Base-by-base conservation (phyloP, 139 green algal species). In the Chlorella sp. region DNA sequence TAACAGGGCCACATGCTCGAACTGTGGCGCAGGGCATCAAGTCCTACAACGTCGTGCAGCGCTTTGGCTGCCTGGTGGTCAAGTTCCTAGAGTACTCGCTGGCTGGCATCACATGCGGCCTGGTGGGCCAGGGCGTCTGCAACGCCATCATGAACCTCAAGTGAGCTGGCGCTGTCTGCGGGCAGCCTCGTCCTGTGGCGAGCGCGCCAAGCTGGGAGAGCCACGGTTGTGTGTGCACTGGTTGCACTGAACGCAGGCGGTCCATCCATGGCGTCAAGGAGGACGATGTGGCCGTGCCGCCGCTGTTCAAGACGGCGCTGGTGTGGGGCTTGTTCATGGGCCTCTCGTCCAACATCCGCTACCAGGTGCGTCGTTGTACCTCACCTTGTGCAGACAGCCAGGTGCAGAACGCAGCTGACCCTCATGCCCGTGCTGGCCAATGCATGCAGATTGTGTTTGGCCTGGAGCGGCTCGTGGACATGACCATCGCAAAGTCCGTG, bases 311-410 rank as follows among this genome's bases (percentile, higher is more conserved):
- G 65, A 96, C 93, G 2, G 90, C 88, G 0, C 85, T 97, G 42
- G 88, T 94, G 61, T 97, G 93, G 93, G 94, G 89, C 49, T 70
- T 96, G 29, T 98, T 98, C 88, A 98, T 98, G 95, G 93, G 91
- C 33, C 69, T 94, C n/a, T 97, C 91, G 5, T 93, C 90, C 49
- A 98, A 98, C 84, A 67, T 89, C 5, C 85, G 94, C 24, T 98
- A 98, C 81, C 89, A 95, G 87, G 88, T 91, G 24, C 29, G 35
- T n/a, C n/a, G n/a, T n/a, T n/a, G n/a, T n/a, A n/a, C n/a, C n/a
- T n/a, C n/a, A n/a, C n/a, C n/a, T n/a, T n/a, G n/a, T n/a, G n/a
- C n/a, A n/a, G n/a, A n/a, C n/a, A n/a, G n/a, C n/a, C n/a, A n/a
- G n/a, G n/a, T n/a, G n/a, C n/a, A n/a, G n/a, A n/a, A n/a, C n/a